phyloP scores from a whole-genome alignment of 164 flowering plant species.

The Litsea cubeba region DNA sequence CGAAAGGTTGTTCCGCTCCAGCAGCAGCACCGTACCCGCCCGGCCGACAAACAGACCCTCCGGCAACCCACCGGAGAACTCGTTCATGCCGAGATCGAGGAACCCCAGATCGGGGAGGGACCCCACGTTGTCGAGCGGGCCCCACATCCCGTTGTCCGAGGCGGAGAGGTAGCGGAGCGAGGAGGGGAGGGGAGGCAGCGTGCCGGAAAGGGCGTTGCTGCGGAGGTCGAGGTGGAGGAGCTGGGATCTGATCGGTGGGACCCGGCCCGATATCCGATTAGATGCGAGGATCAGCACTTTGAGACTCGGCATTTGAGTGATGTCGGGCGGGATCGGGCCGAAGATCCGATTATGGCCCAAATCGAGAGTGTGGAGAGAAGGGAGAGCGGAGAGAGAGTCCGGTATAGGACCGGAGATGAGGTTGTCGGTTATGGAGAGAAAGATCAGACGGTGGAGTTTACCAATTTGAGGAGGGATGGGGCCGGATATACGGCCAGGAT shows the following conservation, averaged over 20 bases:
- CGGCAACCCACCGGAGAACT: slow-evolving; percentile 58
- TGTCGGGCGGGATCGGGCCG: slow-evolving; percentile 39
- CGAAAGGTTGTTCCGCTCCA: slow-evolving; percentile 66
- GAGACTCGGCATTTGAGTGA: slow-evolving; percentile 25
- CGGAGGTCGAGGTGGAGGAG: slow-evolving; percentile 55
- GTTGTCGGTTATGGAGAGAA: slow-evolving; percentile 56
- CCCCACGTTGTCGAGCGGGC: slow-evolving; percentile 37
- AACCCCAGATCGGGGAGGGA: slow-evolving; percentile 37
- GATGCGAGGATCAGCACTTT: slow-evolving; percentile 42
- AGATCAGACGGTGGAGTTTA: slow-evolving; percentile 43
- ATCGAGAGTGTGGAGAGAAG: slow-evolving; percentile 60
- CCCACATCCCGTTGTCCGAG: slow-evolving; percentile 46
- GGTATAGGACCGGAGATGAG: slow-evolving; percentile 61
- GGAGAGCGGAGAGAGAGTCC: slow-evolving; percentile 26
- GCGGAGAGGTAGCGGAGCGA: slow-evolving; percentile 62
- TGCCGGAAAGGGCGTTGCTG: slow-evolving; percentile 40
- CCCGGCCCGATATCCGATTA: slow-evolving; percentile 37
- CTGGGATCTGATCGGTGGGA: slow-evolving; percentile 26
- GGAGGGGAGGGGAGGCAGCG: slow-evolving; percentile 38
- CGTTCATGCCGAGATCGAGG: slow-evolving; percentile 71
- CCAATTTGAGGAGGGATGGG: slow-evolving; percentile 50
- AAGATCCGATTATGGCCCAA: slow-evolving; percentile 55
- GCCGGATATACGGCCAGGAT: slow-evolving; percentile 64
- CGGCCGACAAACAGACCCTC: slow-evolving; percentile 25
- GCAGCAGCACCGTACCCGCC: slow-evolving; percentile 30